Percentiles rank a stretch among this genome's conserved stretches.
Conservation (phyloP, 2,329 filamentous ascomycete species). For the Cercospora brassicicola region DNA sequence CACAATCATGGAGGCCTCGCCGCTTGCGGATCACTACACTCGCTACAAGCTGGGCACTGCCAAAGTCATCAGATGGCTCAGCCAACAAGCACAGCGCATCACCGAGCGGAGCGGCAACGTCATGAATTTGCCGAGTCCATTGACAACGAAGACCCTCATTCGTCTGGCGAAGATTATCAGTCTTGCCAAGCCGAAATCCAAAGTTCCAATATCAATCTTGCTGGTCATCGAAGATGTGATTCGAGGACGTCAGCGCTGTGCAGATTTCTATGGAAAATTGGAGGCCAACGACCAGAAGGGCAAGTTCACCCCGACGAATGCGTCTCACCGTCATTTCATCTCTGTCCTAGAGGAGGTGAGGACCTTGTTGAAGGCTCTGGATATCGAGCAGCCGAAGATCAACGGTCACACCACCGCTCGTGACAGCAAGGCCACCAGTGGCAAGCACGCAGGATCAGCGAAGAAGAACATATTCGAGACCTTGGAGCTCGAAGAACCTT, state of each 20-base stretch:
- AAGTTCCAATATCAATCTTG: not conserved
- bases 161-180: not conserved
- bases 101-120: not conserved
- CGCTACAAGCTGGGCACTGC: constrained; percentile 2
- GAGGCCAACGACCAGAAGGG: not conserved
- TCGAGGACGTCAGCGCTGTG: not conserved
- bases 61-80: not conserved
- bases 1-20: not conserved
- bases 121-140: not conserved
- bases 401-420: not conserved
- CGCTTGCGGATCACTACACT: not conserved
- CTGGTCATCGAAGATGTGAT: not conserved
- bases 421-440: not conserved
- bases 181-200: not conserved
- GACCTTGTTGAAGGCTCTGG: not conserved
- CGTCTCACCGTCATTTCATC: not conserved
- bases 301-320: not conserved
- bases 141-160: not conserved
- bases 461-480: not conserved
- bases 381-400: not conserved
- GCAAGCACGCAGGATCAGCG: not conserved
- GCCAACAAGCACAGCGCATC: not conserved
- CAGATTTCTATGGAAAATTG: not conserved
- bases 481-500: not conserved
- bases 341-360: not conserved